Evolutionary conservation across 192 early-diverging fungal genomes (phyloP).

Genomic region (Oehlia diaphana): DNA sequence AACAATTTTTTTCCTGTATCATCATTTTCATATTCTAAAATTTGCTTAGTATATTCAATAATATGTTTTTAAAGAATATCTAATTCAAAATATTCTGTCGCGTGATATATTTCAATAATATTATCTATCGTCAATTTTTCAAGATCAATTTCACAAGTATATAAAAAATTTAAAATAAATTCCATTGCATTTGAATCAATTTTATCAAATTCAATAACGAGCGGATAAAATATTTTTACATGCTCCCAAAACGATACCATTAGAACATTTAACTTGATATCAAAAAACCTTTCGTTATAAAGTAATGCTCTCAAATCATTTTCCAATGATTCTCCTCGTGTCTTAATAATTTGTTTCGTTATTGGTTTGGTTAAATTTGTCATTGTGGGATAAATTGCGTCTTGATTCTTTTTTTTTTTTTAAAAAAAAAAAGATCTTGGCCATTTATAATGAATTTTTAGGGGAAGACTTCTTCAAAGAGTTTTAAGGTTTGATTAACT

Average conservation of each 20-base stretch:
- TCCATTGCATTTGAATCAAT: neutral
- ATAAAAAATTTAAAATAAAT: conserved; percentile 7
- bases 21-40: no score
- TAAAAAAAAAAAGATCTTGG: no score
- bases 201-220: neutral
- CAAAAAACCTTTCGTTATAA: neutral
- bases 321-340: neutral
- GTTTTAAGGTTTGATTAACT: no score
- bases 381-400: no score
- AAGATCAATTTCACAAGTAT: neutral
- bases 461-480: no score
- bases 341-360: neutral
- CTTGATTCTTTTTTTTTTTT: no score
- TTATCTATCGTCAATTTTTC: neutral
- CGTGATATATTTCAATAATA: neutral
- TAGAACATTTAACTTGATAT: neutral
- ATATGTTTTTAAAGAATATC: neutral
- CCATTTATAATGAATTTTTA: no score
- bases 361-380: no score
- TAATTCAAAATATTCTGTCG: neutral
- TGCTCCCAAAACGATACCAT: neutral
- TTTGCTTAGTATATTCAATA: neutral
- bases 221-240: neutral
- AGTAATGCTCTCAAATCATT: neutral
- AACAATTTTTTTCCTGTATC: no score